Percentiles rank a stretch among this genome's conserved stretches.
Conservation (phyloP, 768 basidiomycete species). For the Ramaria rubella region DNA sequence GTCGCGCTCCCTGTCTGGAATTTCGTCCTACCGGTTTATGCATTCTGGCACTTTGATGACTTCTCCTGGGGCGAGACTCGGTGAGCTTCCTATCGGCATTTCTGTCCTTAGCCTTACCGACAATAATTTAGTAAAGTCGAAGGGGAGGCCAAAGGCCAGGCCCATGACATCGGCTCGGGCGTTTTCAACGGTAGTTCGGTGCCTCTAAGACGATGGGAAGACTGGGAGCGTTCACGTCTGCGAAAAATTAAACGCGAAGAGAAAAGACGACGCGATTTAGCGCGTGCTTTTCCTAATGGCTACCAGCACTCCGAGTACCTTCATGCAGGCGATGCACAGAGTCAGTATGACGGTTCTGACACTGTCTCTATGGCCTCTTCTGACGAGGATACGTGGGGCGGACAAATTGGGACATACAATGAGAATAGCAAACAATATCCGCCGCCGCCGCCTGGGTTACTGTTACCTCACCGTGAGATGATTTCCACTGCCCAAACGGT, state of each 20-base stretch:
- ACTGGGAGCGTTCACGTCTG: slow-evolving; percentile 94
- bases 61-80: slow-evolving; percentile 99
- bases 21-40: slow-evolving; percentile 86
- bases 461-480: slow-evolving; percentile 32
- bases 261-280: slow-evolving; percentile 71
- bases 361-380: slow-evolving; percentile 75
- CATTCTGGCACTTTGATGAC: slow-evolving; percentile 99
- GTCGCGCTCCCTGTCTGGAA: slow-evolving; percentile 94
- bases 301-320: slow-evolving; percentile 57
- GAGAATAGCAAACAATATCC: slow-evolving; percentile 74
- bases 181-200: slow-evolving; percentile 51
- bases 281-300: slow-evolving; percentile 66
- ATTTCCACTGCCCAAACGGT: slow-evolving; percentile 39
- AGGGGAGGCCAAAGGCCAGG: slow-evolving; percentile 77
- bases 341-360: slow-evolving; percentile 73
- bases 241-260: slow-evolving; percentile 89
- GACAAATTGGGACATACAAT: slow-evolving; percentile 93
- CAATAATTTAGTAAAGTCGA: slow-evolving; percentile 71
- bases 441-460: slow-evolving; percentile 75
- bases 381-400: slow-evolving; percentile 94
- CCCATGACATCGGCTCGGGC: slow-evolving; percentile 63
- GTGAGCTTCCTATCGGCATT: slow-evolving; percentile 35
- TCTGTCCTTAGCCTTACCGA: slow-evolving; percentile 15
- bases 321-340: slow-evolving; percentile 44
- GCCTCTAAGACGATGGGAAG: slow-evolving; percentile 98